These are phyloP conservation scores for Inga oerstediana DNA, from an alignment of 306 rosid species.

Conservation along the genomic window DNA sequence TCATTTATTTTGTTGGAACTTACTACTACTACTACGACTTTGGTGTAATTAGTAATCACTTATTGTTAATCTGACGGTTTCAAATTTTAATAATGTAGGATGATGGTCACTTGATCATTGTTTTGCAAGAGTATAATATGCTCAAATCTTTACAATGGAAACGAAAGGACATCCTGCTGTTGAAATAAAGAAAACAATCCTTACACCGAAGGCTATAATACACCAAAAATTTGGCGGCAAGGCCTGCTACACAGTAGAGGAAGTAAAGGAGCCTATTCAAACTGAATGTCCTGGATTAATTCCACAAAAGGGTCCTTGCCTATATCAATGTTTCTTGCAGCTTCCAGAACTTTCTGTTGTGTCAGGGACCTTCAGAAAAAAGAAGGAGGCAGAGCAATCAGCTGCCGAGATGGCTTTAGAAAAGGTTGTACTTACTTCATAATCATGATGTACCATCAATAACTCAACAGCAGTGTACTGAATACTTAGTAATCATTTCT, in stretches of 20 bases:
- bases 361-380: constrained; percentile 76
- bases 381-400: constrained; percentile 95
- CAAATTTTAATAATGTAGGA: constrained; percentile 11
- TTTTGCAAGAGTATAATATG: constrained; percentile 31
- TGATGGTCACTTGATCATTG: neutral
- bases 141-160: constrained; percentile 55
- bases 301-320: constrained; percentile 60
- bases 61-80: neutral
- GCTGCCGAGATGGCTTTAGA: constrained; percentile 87
- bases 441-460: constrained; percentile 6
- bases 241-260: constrained; percentile 71
- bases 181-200: constrained; percentile 39
- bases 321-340: constrained; percentile 77
- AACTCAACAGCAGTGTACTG: neutral
- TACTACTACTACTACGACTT: neutral
- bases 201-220: constrained; percentile 78
- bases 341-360: constrained; percentile 73
- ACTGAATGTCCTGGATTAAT: constrained; percentile 76
- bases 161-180: constrained; percentile 36
- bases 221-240: constrained; percentile 60
- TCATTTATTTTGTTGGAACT: neutral
- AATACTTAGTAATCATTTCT: neutral
- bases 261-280: constrained; percentile 61
- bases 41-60: neutral
- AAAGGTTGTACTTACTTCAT: constrained; percentile 55